Base-by-base conservation (phyloP, 139 green algal species). In the Picochlorum sp. region DNA sequence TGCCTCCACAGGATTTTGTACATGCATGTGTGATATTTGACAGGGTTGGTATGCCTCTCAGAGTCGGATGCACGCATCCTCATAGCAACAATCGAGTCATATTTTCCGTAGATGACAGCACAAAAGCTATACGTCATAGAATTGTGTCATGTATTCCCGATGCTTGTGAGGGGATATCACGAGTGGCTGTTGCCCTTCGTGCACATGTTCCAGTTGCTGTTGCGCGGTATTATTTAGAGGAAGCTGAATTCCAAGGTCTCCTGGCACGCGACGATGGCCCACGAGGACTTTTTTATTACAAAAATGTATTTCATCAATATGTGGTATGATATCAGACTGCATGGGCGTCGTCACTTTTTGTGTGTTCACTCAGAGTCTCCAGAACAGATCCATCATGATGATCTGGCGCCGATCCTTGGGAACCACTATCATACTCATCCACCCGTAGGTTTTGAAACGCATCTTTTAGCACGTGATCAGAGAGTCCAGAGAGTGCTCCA, bases 1-100 rank as follows among this genome's bases (percentile, higher is more conserved):
- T 98, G 14, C 96, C 91, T 0, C 92, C 92, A 0, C 88, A 96
- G 26, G 92, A 98, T 75, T 76, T 98, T 55, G 56, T 95, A 21
- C 49, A 79, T 14, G 77, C 72, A 3, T 55, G 69, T 16, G 61
- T 70, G 56, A 37, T 69, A 9, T 60, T 83, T 13, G 31, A 41
- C 0, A 64, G 77, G 49, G 63, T 83, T n/a, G 68, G 72, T 1
- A 61, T 85, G 16, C 71, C 79, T 6, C 56, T 88, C 44, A 44
- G 34, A 4, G 51, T 93, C 57, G 75, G 74, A 4, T 67, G 64
- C 9, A 89, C 95, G 11, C 63, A 81, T 3, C 86, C 75, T 15
- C 90, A 90, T 6, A 75, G 95, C 11, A 41, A 41, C 34, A 41
- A 41, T 41, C 34, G 34, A 41, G 34, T 41, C 7, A 41, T 41